phyloP scores from a whole-genome alignment of 2,329 filamentous ascomycete species.

The Triangularia setosa region DNA sequence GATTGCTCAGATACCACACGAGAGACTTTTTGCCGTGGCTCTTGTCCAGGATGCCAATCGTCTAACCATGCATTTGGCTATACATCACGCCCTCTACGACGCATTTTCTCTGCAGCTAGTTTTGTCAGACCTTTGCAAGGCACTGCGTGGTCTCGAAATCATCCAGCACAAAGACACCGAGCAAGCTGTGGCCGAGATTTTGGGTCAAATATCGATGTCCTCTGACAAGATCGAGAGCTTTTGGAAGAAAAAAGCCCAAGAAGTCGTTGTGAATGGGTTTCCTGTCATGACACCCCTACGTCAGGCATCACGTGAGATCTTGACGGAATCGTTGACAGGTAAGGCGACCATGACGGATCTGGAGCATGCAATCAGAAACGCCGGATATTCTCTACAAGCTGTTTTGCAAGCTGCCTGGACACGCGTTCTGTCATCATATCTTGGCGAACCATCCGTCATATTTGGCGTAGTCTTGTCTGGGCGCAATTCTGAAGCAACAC shows the following conservation, averaged over 20 bases:
- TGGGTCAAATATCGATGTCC: slow-evolving; percentile 33
- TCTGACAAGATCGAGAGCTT: slow-evolving; percentile 44
- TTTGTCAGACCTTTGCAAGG: slow-evolving; percentile 52
- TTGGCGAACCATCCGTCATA: slow-evolving; percentile 67
- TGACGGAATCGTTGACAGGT: slow-evolving; percentile 37
- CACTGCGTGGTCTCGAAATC: slow-evolving; percentile 31
- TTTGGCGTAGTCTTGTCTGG: slow-evolving; percentile 83
- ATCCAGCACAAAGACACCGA: slow-evolving; percentile 23
- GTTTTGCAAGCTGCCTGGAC: slow-evolving; percentile 76
- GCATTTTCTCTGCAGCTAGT: slow-evolving; percentile 67
- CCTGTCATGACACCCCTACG: slow-evolving; percentile 68
- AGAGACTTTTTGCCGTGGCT: slow-evolving; percentile 60
- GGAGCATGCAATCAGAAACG: slow-evolving; percentile 50
- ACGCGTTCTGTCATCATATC: slow-evolving; percentile 68
- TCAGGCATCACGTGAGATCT: slow-evolving; percentile 32
- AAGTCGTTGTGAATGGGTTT: slow-evolving; percentile 63
- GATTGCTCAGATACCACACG: slow-evolving; percentile 41
- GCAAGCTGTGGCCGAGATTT: slow-evolving; percentile 38
- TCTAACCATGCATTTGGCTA: slow-evolving; percentile 41
- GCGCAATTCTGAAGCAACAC: slow-evolving; percentile 57
- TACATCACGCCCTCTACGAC: slow-evolving; percentile 85
- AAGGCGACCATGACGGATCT: slow-evolving; percentile 43
- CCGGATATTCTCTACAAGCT: slow-evolving; percentile 71
- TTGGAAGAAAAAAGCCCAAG: slow-evolving; percentile 57
- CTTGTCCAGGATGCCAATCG: slow-evolving; percentile 36